Base-by-base conservation (phyloP, 768 basidiomycete genomes). In the Mycena amicta region DNA sequence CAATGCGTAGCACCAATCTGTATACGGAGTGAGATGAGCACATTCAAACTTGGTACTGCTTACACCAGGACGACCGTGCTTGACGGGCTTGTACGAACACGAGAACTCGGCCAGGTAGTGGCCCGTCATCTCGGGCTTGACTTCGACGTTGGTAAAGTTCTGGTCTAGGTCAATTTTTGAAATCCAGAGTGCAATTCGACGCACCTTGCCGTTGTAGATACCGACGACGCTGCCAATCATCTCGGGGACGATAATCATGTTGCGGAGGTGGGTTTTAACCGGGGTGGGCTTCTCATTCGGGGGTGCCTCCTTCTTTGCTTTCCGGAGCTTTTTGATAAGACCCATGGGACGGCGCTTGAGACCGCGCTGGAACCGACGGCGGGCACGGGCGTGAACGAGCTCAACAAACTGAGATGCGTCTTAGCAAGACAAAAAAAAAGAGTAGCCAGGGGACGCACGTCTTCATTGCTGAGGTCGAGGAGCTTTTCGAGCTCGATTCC, bases 161-260 rank as follows among this genome's bases (percentile, higher is more conserved):
- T 93, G 55, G 6, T 20, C 16, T 16, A 30, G 16, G 30, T 16
- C 45, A 52, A 22, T 13, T 30, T n/a, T n/a, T n/a, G n/a, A n/a
- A n/a, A n/a, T n/a, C n/a, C n/a, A n/a, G 45, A 27, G 29, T 13
- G 37, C 45, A 26, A 31, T 29, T 53, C 18, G 30, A 74, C 76
- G 61, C 70, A 92, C 91, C 85, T 96, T 96, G 72, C 94, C 94
- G 72, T 95, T 96, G 88, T 99, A 98, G 73, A 98, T 96, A 62
- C 97, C 97, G 63, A 98, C 88, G 66, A 98, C 93, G 70, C 87
- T 90, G 61, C 97, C 97, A 77, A 99, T 98, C 97, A 99, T 98
- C 83, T 99, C 97, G 50, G 97, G 97, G 59, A 99, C 97, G 77
- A 99, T 89, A 77, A 98, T 96, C 97, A 99, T 98, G 80, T 98